Evolutionary conservation across 164 flowering plant species (phyloP), one percentile per base, ranked within the genome.

Genomic region (Aristolochia contorta): DNA sequence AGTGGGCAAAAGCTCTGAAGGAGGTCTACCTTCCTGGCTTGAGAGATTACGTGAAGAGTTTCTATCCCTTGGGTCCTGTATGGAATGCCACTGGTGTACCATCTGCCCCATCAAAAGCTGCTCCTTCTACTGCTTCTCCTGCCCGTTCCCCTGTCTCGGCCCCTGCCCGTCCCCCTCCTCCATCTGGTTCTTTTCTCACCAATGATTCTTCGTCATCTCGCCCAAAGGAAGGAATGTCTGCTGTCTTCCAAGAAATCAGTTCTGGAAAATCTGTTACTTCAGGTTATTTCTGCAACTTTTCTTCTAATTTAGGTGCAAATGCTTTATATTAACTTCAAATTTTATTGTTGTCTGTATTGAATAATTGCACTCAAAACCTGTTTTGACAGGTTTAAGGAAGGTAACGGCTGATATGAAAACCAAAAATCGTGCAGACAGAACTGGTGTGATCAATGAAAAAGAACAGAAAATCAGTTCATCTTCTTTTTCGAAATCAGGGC

Each of bases 1-100:
- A 88, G 69, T 94, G 99, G 99, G 96, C 96, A 51, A 91, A 85
- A 82, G 87, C 96, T 74, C 15, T 91, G 70, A 94, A 91, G 77
- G 99, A 91, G 73, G 85, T 94, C 16, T 94, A 86, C 69, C 3
- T 91, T 47, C 90, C 93, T 53, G 96, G 97, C 56, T 77, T 94
- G 76, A 85, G 93, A 74, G 91, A 87, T 70, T 94, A 85, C 72
- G 95, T 94, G 9, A 94, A 94, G 79, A 74, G 80, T 47, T 77
- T 72, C 70, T 84, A 80, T 62, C 93, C 97, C 60, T 63, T 91
- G 69, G 99, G 99, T 18, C 96, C 96, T 24, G 90, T 83, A 25
- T 91, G 99, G 99, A 82, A 77, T 77, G 55, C 80, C 43, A 73
- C 84, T 62, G 95, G 87, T 20, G 79, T 71, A 37, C 43, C 58